Conservation (phyloP, 306 rosid genomes). For the Hippophae rhamnoides region DNA sequence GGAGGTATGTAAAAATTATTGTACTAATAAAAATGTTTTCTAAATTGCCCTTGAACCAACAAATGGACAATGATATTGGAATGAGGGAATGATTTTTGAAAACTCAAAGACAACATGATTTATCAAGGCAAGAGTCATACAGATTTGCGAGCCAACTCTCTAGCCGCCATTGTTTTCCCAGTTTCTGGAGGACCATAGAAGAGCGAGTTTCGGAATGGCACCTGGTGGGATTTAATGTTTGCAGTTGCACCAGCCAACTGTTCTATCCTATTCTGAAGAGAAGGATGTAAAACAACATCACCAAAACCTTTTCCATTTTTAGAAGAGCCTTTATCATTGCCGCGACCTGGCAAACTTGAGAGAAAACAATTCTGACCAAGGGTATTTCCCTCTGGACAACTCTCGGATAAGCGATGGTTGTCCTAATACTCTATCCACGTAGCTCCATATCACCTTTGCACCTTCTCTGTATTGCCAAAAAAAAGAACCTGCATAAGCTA, state of each 20-base stretch:
- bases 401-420: constrained; percentile 93
- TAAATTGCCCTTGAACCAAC: too few relatives aligned
- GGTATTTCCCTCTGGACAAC: constrained; percentile 90
- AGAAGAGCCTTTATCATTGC: constrained; percentile 23
- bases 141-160: constrained; percentile 91
- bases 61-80: too few relatives aligned
- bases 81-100: too few relatives aligned
- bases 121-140: constrained; percentile 36
- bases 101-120: too few relatives aligned
- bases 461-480: constrained; percentile 65
- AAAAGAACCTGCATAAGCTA: constrained; percentile 16
- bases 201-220: constrained; percentile 90
- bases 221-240: constrained; percentile 91
- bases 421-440: constrained; percentile 92
- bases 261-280: constrained; percentile 73
- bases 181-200: constrained; percentile 99
- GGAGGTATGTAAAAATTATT: too few relatives aligned
- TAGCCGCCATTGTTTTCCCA: constrained; percentile 97
- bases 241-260: constrained; percentile 89
- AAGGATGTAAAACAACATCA: constrained; percentile 81
- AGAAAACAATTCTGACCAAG: constrained; percentile 80
- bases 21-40: too few relatives aligned
- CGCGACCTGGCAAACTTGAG: constrained; percentile 36
- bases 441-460: constrained; percentile 95
- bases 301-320: constrained; percentile 69